Base-by-base conservation (phyloP, 495 filamentous ascomycete genomes). In the Penicillium chermesinum region DNA sequence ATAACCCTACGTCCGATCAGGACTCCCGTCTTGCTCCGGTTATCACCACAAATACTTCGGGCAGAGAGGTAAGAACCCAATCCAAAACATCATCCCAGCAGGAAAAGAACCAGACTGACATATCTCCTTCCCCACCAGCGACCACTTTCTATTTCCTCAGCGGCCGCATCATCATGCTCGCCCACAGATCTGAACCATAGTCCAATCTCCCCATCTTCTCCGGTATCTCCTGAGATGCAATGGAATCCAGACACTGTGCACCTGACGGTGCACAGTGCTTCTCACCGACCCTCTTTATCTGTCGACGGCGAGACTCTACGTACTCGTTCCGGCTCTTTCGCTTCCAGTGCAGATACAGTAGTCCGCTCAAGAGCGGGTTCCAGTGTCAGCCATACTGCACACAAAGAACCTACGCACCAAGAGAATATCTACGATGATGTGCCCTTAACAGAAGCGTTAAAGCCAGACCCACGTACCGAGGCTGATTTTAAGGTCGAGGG, bases 391-490 rank as follows among this genome's bases (percentile, higher is more conserved):
- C 55, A 63, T 2, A 21, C 55, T 2, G 21, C 57, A 14, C 47
- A 49, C 7, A 53, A n/a, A n/a, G n/a, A n/a, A n/a, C n/a, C 52
- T 12, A 54, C 38, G 71, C 67, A 49, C 44, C 50, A 34, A 30
- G 25, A 30, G 25, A 30, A 30, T 5, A 30, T 48, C 9, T 68
- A 70, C 32, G 75, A 79, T 40, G 72, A 74, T 40, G 58, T 77
- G 2, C 58, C 70, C 2, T 44, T 71, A 1, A 62, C 71, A n/a
- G 71, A 79, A 33, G 83, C 84, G 1, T 67, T 91, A 41, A 78
- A 71, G 6, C 83, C 88, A 0, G 85, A 90, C 62, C 76, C 77
- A 41, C 80, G 79, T 7, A 76, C 74, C 48, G 81, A 85, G 47
- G 65, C 65, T 8, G 83, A 86, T 54, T 89, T 87, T 61, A 52